A percentile compares a stretch with the other conserved stretches of the same genome.
These are phyloP conservation scores for Orobanche coerulescens DNA, from an alignment of 257 asterid species.

Conservation along the genomic window DNA sequence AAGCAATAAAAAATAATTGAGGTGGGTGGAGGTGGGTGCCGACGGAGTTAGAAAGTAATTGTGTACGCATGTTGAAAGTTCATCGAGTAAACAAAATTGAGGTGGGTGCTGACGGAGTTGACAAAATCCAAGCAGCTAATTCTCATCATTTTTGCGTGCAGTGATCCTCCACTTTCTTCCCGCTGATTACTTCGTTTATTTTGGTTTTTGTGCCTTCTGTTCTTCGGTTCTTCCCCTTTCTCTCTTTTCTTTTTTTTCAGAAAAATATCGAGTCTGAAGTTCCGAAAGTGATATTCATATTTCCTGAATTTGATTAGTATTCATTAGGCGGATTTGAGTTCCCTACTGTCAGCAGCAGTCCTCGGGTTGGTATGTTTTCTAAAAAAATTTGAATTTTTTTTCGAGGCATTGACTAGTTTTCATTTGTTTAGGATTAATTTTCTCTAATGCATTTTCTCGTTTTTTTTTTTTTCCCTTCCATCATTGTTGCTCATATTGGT, in stretches of 20 bases:
- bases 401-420: not conserved
- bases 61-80: no score
- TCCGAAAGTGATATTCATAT: not conserved
- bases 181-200: not conserved
- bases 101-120: constrained; percentile 1
- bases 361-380: not conserved
- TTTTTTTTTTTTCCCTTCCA: not conserved
- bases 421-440: not conserved
- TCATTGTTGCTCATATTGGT: not conserved
- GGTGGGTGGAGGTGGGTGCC: no score
- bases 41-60: no score
- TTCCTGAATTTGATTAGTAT: not conserved
- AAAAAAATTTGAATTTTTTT: not conserved
- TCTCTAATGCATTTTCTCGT: not conserved
- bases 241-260: no score
- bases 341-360: not conserved
- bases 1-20: no score
- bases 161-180: constrained; percentile 24
- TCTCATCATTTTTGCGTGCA: constrained; percentile 38
- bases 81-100: not conserved
- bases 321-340: not conserved
- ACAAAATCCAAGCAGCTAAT: constrained; percentile 23
- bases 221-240: not conserved
- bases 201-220: not conserved
- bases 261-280: no score